phyloP scores from a whole-genome alignment of 176 grass and related monocot genomes.

The Lolium rigidum region DNA sequence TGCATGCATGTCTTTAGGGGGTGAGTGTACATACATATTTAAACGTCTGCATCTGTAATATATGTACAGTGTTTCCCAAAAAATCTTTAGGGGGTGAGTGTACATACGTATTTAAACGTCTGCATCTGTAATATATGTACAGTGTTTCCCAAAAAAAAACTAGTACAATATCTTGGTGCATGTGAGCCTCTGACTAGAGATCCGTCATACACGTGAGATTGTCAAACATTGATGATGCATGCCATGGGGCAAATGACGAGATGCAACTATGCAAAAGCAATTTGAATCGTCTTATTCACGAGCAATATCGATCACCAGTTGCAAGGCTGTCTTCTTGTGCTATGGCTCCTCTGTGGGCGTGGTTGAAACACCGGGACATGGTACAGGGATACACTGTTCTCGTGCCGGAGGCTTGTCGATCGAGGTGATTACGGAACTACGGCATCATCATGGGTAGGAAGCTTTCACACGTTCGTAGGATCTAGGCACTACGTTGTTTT shows the following conservation, averaged over 20 bases:
- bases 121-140: no score
- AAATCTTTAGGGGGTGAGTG: no score
- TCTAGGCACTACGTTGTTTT: not conserved
- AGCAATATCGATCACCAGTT: not conserved
- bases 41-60: no score
- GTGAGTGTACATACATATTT: no score
- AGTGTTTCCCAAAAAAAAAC: no score
- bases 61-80: no score
- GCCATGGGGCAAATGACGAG: not conserved
- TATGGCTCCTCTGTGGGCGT: not conserved
- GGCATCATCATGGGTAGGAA: not conserved
- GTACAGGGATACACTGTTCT: not conserved
- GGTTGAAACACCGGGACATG: not conserved
- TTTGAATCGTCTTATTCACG: constrained; percentile 17
- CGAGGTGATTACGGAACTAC: not conserved
- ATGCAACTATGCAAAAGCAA: constrained; percentile 11
- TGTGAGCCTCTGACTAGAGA: not conserved
- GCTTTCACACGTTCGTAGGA: not conserved
- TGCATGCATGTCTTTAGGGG: no score
- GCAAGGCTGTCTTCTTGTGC: not conserved
- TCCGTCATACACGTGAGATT: not conserved
- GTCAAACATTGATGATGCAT: not conserved
- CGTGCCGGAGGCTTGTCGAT: constrained; percentile 1
- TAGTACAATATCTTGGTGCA: not conserved
- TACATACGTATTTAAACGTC: no score